Conservation (phyloP, 306 rosid genomes). For the Castanea mollissima region DNA sequence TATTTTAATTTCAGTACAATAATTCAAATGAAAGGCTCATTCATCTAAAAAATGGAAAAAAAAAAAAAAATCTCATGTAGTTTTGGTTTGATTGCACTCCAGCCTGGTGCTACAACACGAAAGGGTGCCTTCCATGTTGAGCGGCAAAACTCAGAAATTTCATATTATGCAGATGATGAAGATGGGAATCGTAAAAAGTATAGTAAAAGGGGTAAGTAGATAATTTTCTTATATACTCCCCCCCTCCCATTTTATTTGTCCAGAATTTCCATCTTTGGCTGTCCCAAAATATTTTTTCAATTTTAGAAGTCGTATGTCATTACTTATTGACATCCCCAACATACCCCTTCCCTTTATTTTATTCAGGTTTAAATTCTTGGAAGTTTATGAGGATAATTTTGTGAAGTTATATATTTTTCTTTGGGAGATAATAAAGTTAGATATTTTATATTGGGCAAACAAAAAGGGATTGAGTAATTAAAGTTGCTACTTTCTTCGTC, state of each 20-base stretch:
- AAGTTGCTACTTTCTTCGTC: neutral
- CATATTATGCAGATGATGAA: conserved; percentile 96
- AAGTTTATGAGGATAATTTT: too few relatives aligned
- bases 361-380: too few relatives aligned
- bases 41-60: too few relatives aligned
- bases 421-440: neutral
- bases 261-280: too few relatives aligned
- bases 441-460: neutral
- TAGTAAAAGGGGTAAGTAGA: conserved; percentile 69
- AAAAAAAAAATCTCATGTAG: neutral
- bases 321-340: too few relatives aligned
- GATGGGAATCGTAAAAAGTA: conserved; percentile 82
- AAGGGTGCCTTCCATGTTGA: conserved; percentile 70
- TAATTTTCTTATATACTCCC: neutral
- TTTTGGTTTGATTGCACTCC: conserved; percentile 36
- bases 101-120: conserved; percentile 97
- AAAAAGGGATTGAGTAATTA: too few relatives aligned
- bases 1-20: conserved; percentile 9
- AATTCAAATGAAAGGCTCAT: neutral
- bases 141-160: conserved; percentile 80
- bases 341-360: too few relatives aligned
- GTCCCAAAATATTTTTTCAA: too few relatives aligned
- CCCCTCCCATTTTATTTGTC: too few relatives aligned
- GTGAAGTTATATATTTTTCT: too few relatives aligned
- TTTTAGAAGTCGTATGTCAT: too few relatives aligned